Percentiles rank a stretch among this genome's conserved stretches.
Evolutionary conservation across 257 asterid species (phyloP).

Genomic region (Fraxinus americana): DNA sequence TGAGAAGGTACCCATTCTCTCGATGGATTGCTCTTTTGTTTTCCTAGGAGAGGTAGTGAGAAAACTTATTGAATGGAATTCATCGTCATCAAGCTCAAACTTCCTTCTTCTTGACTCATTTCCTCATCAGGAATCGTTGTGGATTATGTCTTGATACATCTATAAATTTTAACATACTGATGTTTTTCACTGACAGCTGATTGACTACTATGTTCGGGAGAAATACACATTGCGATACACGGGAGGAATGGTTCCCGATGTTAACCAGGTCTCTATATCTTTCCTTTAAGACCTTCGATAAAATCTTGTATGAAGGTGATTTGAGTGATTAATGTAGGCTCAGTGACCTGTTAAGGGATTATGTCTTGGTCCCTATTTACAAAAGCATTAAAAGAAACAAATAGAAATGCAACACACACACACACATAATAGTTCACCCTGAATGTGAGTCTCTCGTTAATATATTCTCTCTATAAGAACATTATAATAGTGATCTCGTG

Average conservation of each 20-base stretch:
- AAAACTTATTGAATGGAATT: too few relatives aligned
- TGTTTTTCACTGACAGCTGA: constrained; percentile 47
- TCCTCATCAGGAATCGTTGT: background rate
- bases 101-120: background rate
- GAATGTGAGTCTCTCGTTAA: too few relatives aligned
- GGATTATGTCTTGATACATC: background rate
- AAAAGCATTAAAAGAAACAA: too few relatives aligned
- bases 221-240: constrained; percentile 98
- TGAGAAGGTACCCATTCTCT: too few relatives aligned
- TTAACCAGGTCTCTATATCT: constrained; percentile 67
- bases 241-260: constrained; percentile 99
- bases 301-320: background rate
- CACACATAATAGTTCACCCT: too few relatives aligned
- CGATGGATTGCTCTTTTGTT: too few relatives aligned
- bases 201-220: constrained; percentile 82
- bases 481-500: background rate
- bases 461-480: background rate
- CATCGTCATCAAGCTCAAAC: background rate
- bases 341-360: background rate
- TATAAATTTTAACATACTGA: background rate
- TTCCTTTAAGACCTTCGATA: background rate
- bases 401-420: too few relatives aligned
- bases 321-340: background rate
- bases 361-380: too few relatives aligned
- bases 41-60: background rate